These are phyloP conservation scores for Dictyostelium brefeldianum DNA, from an alignment of 78 protist species.

Conservation along the genomic window DNA sequence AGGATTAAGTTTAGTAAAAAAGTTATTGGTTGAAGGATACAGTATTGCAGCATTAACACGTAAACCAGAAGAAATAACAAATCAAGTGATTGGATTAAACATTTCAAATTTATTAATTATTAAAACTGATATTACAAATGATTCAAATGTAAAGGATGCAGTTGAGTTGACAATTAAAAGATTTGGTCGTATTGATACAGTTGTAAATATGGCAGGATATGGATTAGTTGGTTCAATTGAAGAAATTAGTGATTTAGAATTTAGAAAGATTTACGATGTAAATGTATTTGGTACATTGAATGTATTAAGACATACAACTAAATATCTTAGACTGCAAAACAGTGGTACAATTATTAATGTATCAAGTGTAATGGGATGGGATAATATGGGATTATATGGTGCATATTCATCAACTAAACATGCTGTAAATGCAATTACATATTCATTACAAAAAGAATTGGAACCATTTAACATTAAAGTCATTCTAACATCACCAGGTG, in stretches of 20 bases:
- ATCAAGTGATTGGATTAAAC: neutral
- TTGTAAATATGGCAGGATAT: constrained; percentile 71
- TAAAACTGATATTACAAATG: constrained; percentile 31
- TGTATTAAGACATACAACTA: constrained; percentile 11
- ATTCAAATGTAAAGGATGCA: constrained; percentile 22
- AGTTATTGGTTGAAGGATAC: neutral
- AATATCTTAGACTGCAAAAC: constrained; percentile 2
- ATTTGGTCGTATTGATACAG: constrained; percentile 41
- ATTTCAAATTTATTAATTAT: neutral
- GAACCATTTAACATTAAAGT: neutral
- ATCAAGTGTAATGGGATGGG: neutral
- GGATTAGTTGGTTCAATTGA: constrained; percentile 22
- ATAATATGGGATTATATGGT: too few relatives aligned
- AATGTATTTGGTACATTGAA: constrained; percentile 32
- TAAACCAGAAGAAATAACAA: neutral
- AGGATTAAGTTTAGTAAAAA: constrained; percentile 17
- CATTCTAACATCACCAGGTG: too few relatives aligned
- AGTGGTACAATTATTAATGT: constrained; percentile 16
- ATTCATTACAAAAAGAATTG: too few relatives aligned
- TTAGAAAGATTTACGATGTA: constrained; percentile 19
- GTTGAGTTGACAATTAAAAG: neutral
- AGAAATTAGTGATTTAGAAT: constrained; percentile 10
- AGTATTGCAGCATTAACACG: constrained; percentile 48
- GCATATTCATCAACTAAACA: too few relatives aligned
- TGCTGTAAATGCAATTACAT: too few relatives aligned